Conservation (phyloP, 208 protist species). For the Giardia duodenalis region DNA sequence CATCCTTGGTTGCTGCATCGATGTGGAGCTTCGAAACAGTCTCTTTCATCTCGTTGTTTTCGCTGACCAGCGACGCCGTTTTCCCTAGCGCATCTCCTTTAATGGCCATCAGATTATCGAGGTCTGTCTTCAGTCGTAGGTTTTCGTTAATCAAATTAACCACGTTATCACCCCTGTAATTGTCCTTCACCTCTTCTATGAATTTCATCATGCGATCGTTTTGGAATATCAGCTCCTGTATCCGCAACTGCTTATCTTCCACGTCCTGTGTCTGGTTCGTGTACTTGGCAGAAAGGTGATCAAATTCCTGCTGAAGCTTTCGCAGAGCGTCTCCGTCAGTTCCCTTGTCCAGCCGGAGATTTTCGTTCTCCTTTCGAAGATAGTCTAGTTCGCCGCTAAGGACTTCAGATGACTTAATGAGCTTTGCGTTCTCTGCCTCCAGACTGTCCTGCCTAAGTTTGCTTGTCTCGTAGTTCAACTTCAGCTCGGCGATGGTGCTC, state of each 20-base stretch:
- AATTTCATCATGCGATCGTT: neutral
- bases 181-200: constrained; percentile 4
- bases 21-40: neutral
- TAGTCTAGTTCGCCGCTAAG: neutral
- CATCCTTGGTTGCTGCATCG: neutral
- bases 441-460: neutral
- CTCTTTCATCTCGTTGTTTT: neutral
- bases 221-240: neutral
- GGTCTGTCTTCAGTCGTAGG: neutral
- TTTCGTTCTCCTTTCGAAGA: neutral
- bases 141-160: neutral
- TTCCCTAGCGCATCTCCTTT: neutral
- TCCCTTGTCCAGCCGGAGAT: neutral
- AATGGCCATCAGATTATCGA: neutral
- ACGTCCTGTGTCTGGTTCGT: neutral
- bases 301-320: neutral
- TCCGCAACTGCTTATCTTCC: neutral
- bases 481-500: neutral
- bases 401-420: neutral
- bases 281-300: neutral
- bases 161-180: neutral
- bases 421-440: neutral
- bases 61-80: neutral
- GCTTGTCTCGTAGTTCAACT: neutral
- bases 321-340: neutral